Evolutionary conservation across 495 filamentous ascomycete genomes (phyloP), one percentile per base, ranked within the genome.

Genomic region (Neurospora intermedia): DNA sequence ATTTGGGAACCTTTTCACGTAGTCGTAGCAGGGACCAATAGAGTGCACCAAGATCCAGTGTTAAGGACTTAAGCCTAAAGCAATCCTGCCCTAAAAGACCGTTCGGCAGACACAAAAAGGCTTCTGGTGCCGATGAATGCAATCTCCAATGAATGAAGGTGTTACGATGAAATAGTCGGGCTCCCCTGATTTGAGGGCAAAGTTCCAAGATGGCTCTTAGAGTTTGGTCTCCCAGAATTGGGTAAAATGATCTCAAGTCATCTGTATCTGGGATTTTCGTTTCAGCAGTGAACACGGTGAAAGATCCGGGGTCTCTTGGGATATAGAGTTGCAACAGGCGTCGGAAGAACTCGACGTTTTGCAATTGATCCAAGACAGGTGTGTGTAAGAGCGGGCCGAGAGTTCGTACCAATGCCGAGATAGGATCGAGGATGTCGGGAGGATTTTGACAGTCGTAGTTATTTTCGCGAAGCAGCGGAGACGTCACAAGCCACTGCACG

Each of bases 181-280:
- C 45, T 0, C 45, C 45, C 45, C 45, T 48, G 9, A 48, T 48
- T 1, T 48, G 45, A 5, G 45, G 45, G 4, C 45, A 48, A 48
- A 48, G 45, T 23, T 48, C n/a, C 45, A 23, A 1, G n/a, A 48
- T 48, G 3, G 45, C 45, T n/a, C 45, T 9, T 11, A 23, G 45
- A 8, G 20, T 48, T 3, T 48, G 45, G 4, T 48, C 45, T n/a
- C 45, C 45, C 8, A 48, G 1, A 4, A 48, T 48, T 7, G 4
- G 3, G 45, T 1, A 1, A 3, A 4, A 5, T n/a, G 8, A 18
- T 20, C 18, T 7, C 18, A 1, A 11, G 16, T 0, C 7, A 0
- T 43, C 16, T 43, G 43, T 43, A 18, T 18, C 3, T 2, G 6
- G 16, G 0, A 1, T 43, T n/a, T 45, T 7, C 16, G 16, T 3